Evolutionary conservation across 2,329 filamentous ascomycete genomes (phyloP), one percentile per base, ranked within the genome.

Genomic region (Rugonectria rugulosa): DNA sequence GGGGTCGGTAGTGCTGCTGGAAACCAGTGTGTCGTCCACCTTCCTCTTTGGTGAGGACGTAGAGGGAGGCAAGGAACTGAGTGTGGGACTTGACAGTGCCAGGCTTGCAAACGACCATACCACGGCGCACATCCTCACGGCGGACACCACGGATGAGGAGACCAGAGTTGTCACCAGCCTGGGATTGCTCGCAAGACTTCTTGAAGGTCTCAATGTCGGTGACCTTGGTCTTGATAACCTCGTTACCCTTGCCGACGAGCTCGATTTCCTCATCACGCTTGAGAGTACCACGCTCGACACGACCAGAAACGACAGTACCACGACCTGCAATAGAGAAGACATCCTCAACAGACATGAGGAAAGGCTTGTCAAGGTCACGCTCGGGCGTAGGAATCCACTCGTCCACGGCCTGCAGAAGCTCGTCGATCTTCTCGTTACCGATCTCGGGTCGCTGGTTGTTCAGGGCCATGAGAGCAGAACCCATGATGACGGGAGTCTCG

Each of bases 161-260:
- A 73, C 95, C 95, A 21, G 95, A 97, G 88, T 98, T 99, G 80
- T 99, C 95, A 77, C 95, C 95, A 60, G 95, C 95, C 70, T 91
- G 87, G 56, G 94, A 96, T 80, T 97, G 92, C 56, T 97, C 93
- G 78, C 95, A 98, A 44, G 92, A 96, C 87, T 99, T 99, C 86
- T 98, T 97, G 86, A 99, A 99, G 65, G 94, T 99, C 84, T 99
- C 95, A 68, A 99, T 98, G 73, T 99, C 96, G 72, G 95, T 99
- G 64, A 99, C 94, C 85, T 97, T 98, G 77, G 95, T 98, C 88
- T 96, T 97, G 83, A 98, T 91, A 65, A 91, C 80, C 40, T 87
- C 84, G 53, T 79, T 77, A 66, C 88, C 87, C 82, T 95, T 96
- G 74, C 95, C 95, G 59, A 99, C 85, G 63, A 99, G 86, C 83